phyloP scores from a whole-genome alignment of 768 basidiomycete genomes.

The Sistotremastrum niveocremeum region DNA sequence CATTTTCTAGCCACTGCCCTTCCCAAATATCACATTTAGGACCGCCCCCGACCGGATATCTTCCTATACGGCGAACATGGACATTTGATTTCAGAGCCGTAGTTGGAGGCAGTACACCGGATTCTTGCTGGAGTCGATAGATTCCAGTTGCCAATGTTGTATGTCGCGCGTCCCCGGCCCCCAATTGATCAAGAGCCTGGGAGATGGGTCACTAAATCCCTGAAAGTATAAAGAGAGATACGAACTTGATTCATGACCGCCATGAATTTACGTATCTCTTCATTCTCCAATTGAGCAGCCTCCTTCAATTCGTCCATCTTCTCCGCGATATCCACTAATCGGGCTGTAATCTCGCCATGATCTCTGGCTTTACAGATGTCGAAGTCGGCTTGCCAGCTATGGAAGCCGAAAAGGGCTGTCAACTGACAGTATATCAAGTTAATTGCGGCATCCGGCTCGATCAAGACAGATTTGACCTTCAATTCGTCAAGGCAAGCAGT shows the following conservation, averaged over 20 bases:
- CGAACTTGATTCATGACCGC: slow-evolving; percentile 34
- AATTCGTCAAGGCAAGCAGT: slow-evolving; percentile 34
- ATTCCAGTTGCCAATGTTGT: slow-evolving; percentile 34
- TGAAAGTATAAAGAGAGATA: slow-evolving; percentile 14
- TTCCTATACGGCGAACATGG: slow-evolving; percentile 36
- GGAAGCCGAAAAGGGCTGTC: slow-evolving; percentile 30
- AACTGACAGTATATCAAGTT: slow-evolving; percentile 18
- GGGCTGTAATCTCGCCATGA: slow-evolving; percentile 27
- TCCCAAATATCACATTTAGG: slow-evolving; percentile 40
- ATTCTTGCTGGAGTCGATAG: slow-evolving; percentile 34
- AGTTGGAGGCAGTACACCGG: slow-evolving; percentile 33
- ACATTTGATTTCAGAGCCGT: slow-evolving; percentile 33
- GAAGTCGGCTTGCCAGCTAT: slow-evolving; percentile 35
- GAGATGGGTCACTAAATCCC: slow-evolving; percentile 13
- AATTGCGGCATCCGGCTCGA: slow-evolving; percentile 3
- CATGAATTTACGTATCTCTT: slow-evolving; percentile 31
- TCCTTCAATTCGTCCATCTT: slow-evolving; percentile 25
- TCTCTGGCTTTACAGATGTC: slow-evolving; percentile 25
- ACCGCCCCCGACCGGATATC: slow-evolving; percentile 37
- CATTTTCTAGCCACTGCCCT: slow-evolving; percentile 37
- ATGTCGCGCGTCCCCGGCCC: slow-evolving; percentile 10
- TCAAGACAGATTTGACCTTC: slow-evolving; percentile 21
- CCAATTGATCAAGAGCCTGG: slow-evolving; percentile 12
- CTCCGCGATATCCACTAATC: slow-evolving; percentile 27
- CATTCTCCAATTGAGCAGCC: slow-evolving; percentile 20